Conservation (phyloP, 768 basidiomycete genomes). For the Leccinellum rugosiceps region DNA sequence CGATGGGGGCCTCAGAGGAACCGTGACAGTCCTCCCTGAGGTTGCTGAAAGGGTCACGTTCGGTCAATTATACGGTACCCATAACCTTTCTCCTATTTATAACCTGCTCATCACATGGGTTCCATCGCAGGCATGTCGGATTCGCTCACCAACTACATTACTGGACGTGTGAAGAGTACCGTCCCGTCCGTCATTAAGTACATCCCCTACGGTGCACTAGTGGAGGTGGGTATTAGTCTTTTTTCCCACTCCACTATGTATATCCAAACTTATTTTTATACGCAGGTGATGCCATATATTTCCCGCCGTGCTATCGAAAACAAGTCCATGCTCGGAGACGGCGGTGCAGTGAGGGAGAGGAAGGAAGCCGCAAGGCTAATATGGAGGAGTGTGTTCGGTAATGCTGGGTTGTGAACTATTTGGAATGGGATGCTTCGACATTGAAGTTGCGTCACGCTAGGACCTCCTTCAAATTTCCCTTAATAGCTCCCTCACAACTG, state of each 20-base stretch:
- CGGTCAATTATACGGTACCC: slow-evolving; percentile 80
- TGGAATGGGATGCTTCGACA: neutral
- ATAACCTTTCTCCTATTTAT: neutral
- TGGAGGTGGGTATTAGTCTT: slow-evolving; percentile 43
- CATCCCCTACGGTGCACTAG: slow-evolving; percentile 71
- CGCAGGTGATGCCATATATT: slow-evolving; percentile 88
- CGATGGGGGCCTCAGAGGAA: slow-evolving; percentile 21
- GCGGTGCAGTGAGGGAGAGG: slow-evolving; percentile 49
- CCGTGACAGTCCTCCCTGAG: slow-evolving; percentile 44
- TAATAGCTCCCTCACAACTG: neutral
- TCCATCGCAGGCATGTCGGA: slow-evolving; percentile 74
- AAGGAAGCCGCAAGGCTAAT: slow-evolving; percentile 26
- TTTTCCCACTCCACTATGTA: neutral
- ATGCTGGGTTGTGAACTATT: slow-evolving; percentile 18
- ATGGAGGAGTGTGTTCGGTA: slow-evolving; percentile 33
- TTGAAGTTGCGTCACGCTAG: neutral
- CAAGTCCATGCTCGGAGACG: slow-evolving; percentile 77
- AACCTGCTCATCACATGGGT: neutral
- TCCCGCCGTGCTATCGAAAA: slow-evolving; percentile 90
- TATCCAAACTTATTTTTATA: neutral
- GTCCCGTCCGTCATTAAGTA: slow-evolving; percentile 84
- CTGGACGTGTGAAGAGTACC: slow-evolving; percentile 44
- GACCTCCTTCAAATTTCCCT: neutral
- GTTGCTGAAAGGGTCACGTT: slow-evolving; percentile 67
- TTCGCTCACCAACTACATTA: slow-evolving; percentile 69